Base-by-base conservation (phyloP, 2,329 filamentous ascomycete genomes). In the Aspergillus ruber region DNA sequence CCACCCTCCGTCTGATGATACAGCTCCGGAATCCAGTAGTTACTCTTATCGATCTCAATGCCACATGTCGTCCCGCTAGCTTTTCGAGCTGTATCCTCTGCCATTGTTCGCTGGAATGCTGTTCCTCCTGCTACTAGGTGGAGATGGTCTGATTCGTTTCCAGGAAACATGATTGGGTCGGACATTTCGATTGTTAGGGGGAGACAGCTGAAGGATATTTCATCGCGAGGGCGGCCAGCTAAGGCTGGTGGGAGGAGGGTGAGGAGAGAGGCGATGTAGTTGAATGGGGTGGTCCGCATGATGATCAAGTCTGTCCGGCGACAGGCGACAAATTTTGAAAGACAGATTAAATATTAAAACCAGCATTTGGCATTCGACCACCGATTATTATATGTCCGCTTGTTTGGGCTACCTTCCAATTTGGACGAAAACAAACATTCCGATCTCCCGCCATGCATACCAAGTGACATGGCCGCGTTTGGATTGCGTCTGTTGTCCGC, bases 11-110 rank as follows among this genome's bases (percentile, higher is more conserved):
- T 46, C 6, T 23, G 42, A 59, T 85, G 88, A 69, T 84, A 90
- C 4, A 90, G 70, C 33, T 75, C 74, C 1, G 86, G 86, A 51
- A 84, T 81, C 87, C 87, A 90, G 73, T 91, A 90, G 67, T 85
- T 85, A 56, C 80, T 85, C 63, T 81, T 74, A 68, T 90, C 86
- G 45, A 80, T 80, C 59, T 76, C 81, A 63, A 87, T 74, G 51
- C 77, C 76, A 65, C 86, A 85, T 35, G 83, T 87, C 25, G 57
- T 60, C 3, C 43, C 50, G 13, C 43, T 42, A 10, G 52, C 52
- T 27, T 51, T 56, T 20, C 68, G 67, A 29, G 86, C 75, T 39
- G 79, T 74, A 49, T 80, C 73, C 56, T 80, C 84, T 38, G 75
- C 80, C 62, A 84, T 82, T 43, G 67, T 74, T 55, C 80, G 70